Percentiles rank a stretch among this genome's conserved stretches.
Evolutionary conservation across 2,329 filamentous ascomycete genomes (phyloP).

Genomic region (Trichoderma hamatum): DNA sequence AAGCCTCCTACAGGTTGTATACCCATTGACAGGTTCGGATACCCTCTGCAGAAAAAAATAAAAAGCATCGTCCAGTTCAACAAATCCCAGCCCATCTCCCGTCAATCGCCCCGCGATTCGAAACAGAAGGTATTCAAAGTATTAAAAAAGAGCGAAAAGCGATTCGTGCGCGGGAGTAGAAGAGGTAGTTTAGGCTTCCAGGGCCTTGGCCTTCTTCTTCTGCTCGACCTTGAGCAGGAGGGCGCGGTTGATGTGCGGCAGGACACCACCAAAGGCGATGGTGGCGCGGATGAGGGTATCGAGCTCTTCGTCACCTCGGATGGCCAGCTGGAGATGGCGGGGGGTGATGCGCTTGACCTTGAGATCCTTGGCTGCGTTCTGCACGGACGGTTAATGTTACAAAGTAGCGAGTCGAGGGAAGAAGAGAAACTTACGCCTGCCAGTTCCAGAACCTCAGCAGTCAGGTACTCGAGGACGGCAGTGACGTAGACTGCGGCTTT

Average conservation of each 20-base stretch:
- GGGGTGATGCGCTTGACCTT: slow-evolving; percentile 99
- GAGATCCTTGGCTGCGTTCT: slow-evolving; percentile 98
- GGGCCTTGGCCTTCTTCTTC: slow-evolving; percentile 80
- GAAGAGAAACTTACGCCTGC: slow-evolving; percentile 69
- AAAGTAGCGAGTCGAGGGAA: background rate
- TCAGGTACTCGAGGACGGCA: slow-evolving; percentile 96
- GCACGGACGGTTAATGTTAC: slow-evolving; percentile 31
- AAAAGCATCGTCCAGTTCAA: slow-evolving; percentile 5
- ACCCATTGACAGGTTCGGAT: slow-evolving; percentile 15
- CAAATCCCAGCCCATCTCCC: slow-evolving; percentile 24
- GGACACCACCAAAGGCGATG: slow-evolving; percentile 96
- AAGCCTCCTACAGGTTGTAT: slow-evolving; percentile 18
- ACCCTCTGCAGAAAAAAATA: slow-evolving; percentile 23
- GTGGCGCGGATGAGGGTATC: slow-evolving; percentile 97
- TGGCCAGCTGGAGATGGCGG: slow-evolving; percentile 95
- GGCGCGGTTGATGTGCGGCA: slow-evolving; percentile 98
- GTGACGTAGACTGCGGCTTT: slow-evolving; percentile 99
- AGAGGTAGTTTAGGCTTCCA: slow-evolving; percentile 45
- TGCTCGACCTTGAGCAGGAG: slow-evolving; percentile 94
- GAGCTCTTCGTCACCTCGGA: slow-evolving; percentile 96
- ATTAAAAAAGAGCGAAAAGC: slow-evolving; percentile 23
- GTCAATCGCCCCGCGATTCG: slow-evolving; percentile 20
- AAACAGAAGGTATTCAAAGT: slow-evolving; percentile 24
- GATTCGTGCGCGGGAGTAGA: slow-evolving; percentile 8
- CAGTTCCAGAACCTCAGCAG: slow-evolving; percentile 95